Conservation (phyloP, 2,329 filamentous ascomycete genomes). For the Truncatella angustata region DNA sequence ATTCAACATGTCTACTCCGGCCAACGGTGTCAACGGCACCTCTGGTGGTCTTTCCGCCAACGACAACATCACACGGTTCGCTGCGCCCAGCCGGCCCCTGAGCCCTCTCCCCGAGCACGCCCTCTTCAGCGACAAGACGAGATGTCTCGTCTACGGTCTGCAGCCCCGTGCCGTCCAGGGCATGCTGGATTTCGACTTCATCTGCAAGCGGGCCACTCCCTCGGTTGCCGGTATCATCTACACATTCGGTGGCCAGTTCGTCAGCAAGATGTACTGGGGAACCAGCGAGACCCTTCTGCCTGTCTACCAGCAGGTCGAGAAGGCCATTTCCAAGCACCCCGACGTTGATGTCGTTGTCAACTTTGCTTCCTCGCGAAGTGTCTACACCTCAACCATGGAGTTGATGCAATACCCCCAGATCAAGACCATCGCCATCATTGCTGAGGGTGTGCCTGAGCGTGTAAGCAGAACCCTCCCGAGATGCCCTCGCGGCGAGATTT, state of each 20-base stretch:
- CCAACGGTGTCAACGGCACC: conserved; percentile 46
- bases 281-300: conserved; percentile 98
- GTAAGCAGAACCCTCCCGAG: conserved; percentile 56
- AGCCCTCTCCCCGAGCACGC: conserved; percentile 85
- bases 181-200: conserved; percentile 99
- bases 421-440: conserved; percentile 98
- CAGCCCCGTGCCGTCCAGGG: conserved; percentile 91
- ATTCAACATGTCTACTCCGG: conserved; percentile 53
- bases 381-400: conserved; percentile 98
- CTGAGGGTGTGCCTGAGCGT: conserved; percentile 97
- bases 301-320: conserved; percentile 91
- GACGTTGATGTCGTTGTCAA: conserved; percentile 99
- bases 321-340: conserved; percentile 93
- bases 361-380: conserved; percentile 97
- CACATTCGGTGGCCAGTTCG: conserved; percentile 99
- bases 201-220: conserved; percentile 96
- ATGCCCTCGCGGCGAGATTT: too few relatives aligned
- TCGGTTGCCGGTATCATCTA: conserved; percentile 99
- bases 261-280: conserved; percentile 99
- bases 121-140: conserved; percentile 98
- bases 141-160: conserved; percentile 99
- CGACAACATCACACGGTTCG: conserved; percentile 98
- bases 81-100: conserved; percentile 85
- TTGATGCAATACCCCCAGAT: conserved; percentile 96
- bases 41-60: conserved; percentile 69